phyloP scores from a whole-genome alignment of 345 rosid species.

The Salix koriyanagi region DNA sequence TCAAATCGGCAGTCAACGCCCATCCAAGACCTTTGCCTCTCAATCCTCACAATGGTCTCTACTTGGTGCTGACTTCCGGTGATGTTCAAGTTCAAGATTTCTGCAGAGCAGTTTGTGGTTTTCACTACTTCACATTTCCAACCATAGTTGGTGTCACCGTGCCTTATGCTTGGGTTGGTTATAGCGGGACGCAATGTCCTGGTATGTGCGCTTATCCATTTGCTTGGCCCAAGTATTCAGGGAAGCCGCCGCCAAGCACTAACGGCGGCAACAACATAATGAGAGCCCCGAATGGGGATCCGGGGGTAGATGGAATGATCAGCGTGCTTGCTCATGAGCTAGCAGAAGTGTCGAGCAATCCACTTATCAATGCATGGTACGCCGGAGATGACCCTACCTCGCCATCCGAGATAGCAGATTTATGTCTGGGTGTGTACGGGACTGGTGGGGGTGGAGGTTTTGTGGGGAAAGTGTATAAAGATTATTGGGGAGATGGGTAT shows the following conservation, averaged over 20 bases:
- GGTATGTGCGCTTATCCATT: conserved; percentile 61
- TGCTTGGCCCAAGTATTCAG: conserved; percentile 43
- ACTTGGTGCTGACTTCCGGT: conserved; percentile 45
- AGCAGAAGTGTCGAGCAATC: conserved; percentile 55
- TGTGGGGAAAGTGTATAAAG: conserved; percentile 43
- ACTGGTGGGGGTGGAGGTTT: conserved; percentile 61
- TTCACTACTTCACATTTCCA: conserved; percentile 68
- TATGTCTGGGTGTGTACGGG: conserved; percentile 60
- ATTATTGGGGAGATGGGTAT: conserved; percentile 44
- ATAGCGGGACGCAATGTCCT: conserved; percentile 54
- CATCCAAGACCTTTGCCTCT: conserved; percentile 34
- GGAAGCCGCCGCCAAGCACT: conserved; percentile 33
- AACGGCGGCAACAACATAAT: conserved; percentile 35
- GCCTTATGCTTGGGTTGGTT: conserved; percentile 65
- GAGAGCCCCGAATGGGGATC: conserved; percentile 54
- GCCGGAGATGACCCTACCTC: conserved; percentile 57
- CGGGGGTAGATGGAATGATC: conserved; percentile 58
- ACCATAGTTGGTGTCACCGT: conserved; percentile 42
- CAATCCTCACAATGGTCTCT: conserved; percentile 47
- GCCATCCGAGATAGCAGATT: conserved; percentile 56
- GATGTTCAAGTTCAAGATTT: conserved; percentile 65
- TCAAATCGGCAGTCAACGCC: conserved; percentile 37
- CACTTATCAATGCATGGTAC: conserved; percentile 61
- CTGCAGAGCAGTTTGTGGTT: conserved; percentile 60
- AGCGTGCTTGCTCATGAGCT: conserved; percentile 63